Conservation (phyloP, 2,329 filamentous ascomycete species). For the Apiospora koreana region DNA sequence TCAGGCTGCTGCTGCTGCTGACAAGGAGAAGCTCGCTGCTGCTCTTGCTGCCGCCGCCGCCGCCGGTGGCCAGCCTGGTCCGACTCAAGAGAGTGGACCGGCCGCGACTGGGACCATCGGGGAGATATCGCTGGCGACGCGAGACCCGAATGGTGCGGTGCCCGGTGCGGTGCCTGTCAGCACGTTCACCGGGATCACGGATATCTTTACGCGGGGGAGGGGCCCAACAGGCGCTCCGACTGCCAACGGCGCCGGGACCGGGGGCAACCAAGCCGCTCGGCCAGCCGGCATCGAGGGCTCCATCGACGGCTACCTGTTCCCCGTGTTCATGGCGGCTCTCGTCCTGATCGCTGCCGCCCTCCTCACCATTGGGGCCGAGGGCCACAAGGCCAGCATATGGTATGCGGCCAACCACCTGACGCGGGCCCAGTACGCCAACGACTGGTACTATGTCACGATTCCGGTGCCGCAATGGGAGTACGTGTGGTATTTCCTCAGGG, state of each 20-base stretch:
- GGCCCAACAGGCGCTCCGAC: too few species aligned
- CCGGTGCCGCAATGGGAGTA: not conserved
- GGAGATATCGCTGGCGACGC: not conserved
- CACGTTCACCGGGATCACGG: not conserved
- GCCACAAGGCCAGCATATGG: not conserved
- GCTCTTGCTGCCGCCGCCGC: not conserved
- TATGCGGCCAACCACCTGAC: not conserved
- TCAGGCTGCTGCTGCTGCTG: too few species aligned
- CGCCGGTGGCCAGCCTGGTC: too few species aligned
- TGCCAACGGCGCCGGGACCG: not conserved
- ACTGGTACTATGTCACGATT: not conserved
- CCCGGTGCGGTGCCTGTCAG: not conserved
- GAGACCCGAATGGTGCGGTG: not conserved
- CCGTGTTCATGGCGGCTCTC: too few species aligned
- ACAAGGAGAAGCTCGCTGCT: not conserved
- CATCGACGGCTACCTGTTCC: too few species aligned
- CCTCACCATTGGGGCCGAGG: not conserved
- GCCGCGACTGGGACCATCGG: not conserved
- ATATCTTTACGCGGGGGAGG: not conserved
- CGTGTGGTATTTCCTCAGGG: not conserved
- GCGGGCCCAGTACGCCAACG: slow-evolving; percentile 9
- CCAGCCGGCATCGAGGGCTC: too few species aligned
- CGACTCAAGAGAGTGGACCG: too few species aligned
- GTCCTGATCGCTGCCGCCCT: not conserved
- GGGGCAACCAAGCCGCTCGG: not conserved